phyloP scores from a whole-genome alignment of 78 protist genomes.

The Polysphondylium violaceum region DNA sequence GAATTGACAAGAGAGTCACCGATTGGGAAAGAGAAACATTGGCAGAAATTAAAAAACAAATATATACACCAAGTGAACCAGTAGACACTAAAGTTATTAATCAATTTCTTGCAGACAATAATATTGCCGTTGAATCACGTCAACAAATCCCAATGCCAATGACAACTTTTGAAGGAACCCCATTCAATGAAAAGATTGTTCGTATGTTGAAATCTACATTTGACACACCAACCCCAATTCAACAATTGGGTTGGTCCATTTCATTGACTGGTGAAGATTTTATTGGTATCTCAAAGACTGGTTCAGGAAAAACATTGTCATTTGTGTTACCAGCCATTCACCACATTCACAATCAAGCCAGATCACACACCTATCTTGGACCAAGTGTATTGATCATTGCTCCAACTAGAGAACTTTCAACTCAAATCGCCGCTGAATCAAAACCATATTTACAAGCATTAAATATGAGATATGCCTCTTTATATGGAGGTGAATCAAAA shows the following conservation, averaged over 20 bases:
- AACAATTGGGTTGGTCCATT: conserved; percentile 84
- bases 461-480: background rate
- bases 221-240: conserved; percentile 60
- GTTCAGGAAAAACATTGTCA: conserved; percentile 98
- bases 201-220: background rate
- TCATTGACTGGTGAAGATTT: conserved; percentile 89
- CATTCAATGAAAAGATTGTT: conserved; percentile 4
- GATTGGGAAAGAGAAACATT: conserved; percentile 3
- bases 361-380: conserved; percentile 9
- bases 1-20: too few relatives aligned
- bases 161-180: background rate
- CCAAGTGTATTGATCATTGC: conserved; percentile 87
- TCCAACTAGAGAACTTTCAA: conserved; percentile 97
- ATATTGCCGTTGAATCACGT: background rate
- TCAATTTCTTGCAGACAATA: background rate
- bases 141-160: conserved; percentile 18
- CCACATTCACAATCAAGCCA: conserved; percentile 92
- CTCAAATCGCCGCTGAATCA: conserved; percentile 90
- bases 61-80: background rate
- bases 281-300: conserved; percentile 96
- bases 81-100: background rate
- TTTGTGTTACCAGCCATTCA: conserved; percentile 94
- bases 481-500: conserved; percentile 56
- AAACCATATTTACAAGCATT: background rate
- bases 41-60: conserved; percentile 6